Conservation (phyloP, 169 alveolate species). For the Plasmodium vivax region DNA sequence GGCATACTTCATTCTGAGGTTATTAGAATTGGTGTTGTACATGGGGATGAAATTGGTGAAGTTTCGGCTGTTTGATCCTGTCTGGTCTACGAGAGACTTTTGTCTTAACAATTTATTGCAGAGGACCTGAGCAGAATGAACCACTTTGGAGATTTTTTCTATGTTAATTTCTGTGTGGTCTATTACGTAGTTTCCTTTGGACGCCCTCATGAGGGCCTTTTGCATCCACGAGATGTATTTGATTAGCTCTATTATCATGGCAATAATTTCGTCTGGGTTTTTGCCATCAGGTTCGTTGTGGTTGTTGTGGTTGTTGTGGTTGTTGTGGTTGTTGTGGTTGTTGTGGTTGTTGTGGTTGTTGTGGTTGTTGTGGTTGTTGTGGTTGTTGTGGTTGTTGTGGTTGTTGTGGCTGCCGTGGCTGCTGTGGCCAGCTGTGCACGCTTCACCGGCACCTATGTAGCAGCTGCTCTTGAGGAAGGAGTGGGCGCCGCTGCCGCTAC, state of each 20-base stretch:
- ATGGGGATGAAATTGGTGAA: background rate
- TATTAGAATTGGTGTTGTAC: background rate
- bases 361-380: background rate
- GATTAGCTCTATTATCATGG: slow-evolving; percentile 48
- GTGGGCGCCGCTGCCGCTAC: background rate
- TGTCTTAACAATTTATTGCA: slow-evolving; percentile 40
- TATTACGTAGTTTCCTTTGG: slow-evolving; percentile 28
- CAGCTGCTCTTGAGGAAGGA: slow-evolving; percentile 5
- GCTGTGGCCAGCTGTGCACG: background rate
- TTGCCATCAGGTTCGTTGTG: background rate
- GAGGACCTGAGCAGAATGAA: slow-evolving; percentile 34
- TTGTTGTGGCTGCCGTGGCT: background rate
- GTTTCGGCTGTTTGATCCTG: background rate
- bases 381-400: background rate
- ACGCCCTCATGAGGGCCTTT: slow-evolving; percentile 35
- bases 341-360: background rate
- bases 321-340: background rate
- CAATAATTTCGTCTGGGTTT: slow-evolving; percentile 42
- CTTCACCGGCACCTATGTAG: background rate
- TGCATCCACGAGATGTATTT: slow-evolving; percentile 67
- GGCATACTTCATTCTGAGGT: background rate
- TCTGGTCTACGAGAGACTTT: slow-evolving; percentile 1
- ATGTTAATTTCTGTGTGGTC: slow-evolving; percentile 34
- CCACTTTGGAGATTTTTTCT: slow-evolving; percentile 21
- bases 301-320: background rate